Base-by-base conservation (phyloP, 2,329 filamentous ascomycete genomes). In the Fusarium sp. region DNA sequence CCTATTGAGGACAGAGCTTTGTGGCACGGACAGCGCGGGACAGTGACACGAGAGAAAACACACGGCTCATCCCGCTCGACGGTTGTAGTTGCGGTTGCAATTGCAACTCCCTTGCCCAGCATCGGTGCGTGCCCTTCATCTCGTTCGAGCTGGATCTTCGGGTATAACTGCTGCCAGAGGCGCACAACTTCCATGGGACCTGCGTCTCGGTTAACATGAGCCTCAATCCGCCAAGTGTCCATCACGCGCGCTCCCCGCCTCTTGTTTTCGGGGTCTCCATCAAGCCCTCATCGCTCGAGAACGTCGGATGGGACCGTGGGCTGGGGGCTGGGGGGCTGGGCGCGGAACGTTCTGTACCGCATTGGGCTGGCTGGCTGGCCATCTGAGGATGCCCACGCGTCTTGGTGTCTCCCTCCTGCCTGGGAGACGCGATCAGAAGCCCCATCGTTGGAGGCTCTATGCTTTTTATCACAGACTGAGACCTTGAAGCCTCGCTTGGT, bases 281-380 rank as follows among this genome's bases (percentile, higher is more conserved):
- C 62, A 73, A 73, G 70, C 70, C 71, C 25, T 63, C 68, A 36
- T 45, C 38, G 56, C 65, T 74, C 62, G 62, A 74, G 56, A 74
- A 73, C 65, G 59, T 68, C 63, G 68, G 59, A 38, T 65, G 54
- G 20, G 35, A 42, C 67, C 50, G 42, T 60, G 42, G 57, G 59
- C 38, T 36, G 40, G 62, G 36, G 60, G 47, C 61, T 63, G 61
- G 69, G 47, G 42, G 47, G 57, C 47, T 64, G 36, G 65, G 40
- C 18, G 50, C 36, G 22, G 61, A 40, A 47, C 64, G 29, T 33
- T 42, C 60, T 45, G 35, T 52, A 20, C 59, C 54, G 60, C 47
- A 47, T 50, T 25, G 74, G 65, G 35, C 54, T 38, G 62, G 38
- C 38, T 22, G 38, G 38, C 36, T n/a, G 13, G 33, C 29, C 31